These are phyloP conservation scores for Phyllosticta citribraziliensis DNA, from an alignment of 2,329 filamentous ascomycete genomes.

Conservation along the genomic window DNA sequence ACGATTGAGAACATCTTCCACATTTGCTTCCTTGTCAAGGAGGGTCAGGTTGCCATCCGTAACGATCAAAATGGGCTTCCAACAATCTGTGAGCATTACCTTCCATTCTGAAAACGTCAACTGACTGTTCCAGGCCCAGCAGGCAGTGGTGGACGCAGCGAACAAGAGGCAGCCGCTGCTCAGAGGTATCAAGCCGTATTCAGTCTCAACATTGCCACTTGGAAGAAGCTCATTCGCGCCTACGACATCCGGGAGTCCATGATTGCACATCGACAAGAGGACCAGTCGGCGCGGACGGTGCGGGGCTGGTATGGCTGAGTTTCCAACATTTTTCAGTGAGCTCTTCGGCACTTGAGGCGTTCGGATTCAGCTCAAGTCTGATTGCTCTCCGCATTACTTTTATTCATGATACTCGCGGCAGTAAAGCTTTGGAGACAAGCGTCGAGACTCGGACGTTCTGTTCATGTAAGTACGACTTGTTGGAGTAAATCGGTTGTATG, in stretches of 20 bases:
- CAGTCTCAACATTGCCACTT: constrained; percentile 74
- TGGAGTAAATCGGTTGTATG: background rate
- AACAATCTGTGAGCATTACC: constrained; percentile 63
- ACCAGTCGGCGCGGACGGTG: constrained; percentile 41
- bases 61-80: constrained; percentile 66
- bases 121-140: constrained; percentile 28
- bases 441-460: background rate
- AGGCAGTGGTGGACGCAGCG: constrained; percentile 39
- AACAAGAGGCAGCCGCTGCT: constrained; percentile 48
- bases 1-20: constrained; percentile 97
- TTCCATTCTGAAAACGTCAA: too few relatives aligned
- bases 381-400: background rate
- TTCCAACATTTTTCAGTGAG: background rate
- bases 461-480: background rate
- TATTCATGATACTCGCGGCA: background rate
- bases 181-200: constrained; percentile 71
- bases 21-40: constrained; percentile 83
- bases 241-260: constrained; percentile 71
- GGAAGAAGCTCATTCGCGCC: constrained; percentile 65
- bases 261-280: constrained; percentile 70
- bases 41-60: constrained; percentile 67
- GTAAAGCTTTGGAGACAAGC: background rate
- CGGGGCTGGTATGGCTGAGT: constrained; percentile 56
- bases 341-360: background rate
- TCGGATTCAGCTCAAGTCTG: background rate